These are phyloP conservation scores for Umbilicaria muhlenbergii DNA, from an alignment of 495 filamentous ascomycete genomes.

Conservation along the genomic window DNA sequence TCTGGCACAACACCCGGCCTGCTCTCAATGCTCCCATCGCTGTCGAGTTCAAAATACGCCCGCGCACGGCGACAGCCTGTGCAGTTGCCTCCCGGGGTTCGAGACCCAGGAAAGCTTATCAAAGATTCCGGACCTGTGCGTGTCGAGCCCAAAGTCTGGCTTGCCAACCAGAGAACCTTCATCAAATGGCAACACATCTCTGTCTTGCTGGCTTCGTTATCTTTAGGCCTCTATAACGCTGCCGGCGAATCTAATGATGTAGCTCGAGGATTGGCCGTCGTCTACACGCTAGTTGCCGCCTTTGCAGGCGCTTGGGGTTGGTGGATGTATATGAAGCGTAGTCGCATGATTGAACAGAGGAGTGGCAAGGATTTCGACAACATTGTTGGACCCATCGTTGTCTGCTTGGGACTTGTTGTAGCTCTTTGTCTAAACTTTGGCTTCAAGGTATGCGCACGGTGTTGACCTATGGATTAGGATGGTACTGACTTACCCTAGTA, in stretches of 20 bases:
- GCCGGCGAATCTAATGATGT: slow-evolving; percentile 55
- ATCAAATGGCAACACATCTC: slow-evolving; percentile 95
- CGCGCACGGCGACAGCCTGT: slow-evolving; percentile 26
- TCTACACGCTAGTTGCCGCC: slow-evolving; percentile 67
- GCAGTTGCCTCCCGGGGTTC: slow-evolving; percentile 68
- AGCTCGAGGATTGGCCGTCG: slow-evolving; percentile 58
- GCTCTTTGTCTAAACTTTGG: slow-evolving; percentile 78
- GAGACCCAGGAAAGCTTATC: slow-evolving; percentile 66
- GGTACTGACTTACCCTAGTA: slow-evolving; percentile 11
- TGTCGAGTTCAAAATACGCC: slow-evolving; percentile 57
- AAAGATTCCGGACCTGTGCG: slow-evolving; percentile 83
- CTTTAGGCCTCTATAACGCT: slow-evolving; percentile 75
- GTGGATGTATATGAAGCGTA: slow-evolving; percentile 59
- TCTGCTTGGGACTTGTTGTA: slow-evolving; percentile 62
- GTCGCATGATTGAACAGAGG: slow-evolving; percentile 61
- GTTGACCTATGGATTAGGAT: slow-evolving; percentile 5
- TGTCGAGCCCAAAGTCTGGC: slow-evolving; percentile 95
- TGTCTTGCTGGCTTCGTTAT: slow-evolving; percentile 66
- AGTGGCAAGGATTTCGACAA: slow-evolving; percentile 92
- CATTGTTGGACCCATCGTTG: slow-evolving; percentile 62
- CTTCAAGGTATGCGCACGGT: slow-evolving; percentile 38
- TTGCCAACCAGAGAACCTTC: slow-evolving; percentile 94
- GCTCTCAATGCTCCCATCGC: slow-evolving; percentile 48
- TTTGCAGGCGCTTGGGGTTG: slow-evolving; percentile 82
- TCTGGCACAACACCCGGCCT: slow-evolving; percentile 26